These are phyloP conservation scores for Acacia pycnantha DNA, from an alignment of 331 rosid species.

Conservation along the genomic window DNA sequence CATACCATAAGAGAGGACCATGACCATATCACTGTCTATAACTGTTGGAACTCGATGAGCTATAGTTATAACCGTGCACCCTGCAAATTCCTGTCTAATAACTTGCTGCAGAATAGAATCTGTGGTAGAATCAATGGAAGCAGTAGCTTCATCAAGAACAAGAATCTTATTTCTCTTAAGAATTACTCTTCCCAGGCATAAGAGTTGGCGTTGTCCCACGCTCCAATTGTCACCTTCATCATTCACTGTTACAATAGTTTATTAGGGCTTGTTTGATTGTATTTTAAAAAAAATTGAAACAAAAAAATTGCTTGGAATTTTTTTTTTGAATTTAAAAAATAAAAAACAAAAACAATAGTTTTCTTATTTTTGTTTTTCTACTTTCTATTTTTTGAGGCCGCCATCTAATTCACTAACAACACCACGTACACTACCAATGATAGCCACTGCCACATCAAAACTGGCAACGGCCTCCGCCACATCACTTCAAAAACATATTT, in stretches of 20 bases:
- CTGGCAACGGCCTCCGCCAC: too few relatives aligned
- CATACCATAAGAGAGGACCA: conserved; percentile 82
- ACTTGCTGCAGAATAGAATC: conserved; percentile 62
- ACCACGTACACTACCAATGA: too few relatives aligned
- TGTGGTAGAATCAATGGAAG: conserved; percentile 79
- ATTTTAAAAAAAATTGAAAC: too few relatives aligned
- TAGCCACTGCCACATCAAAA: too few relatives aligned
- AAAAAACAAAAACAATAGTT: too few relatives aligned
- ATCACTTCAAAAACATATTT: too few relatives aligned
- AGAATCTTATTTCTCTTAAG: conserved; percentile 66
- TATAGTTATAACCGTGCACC: conserved; percentile 76
- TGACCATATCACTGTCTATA: conserved; percentile 79
- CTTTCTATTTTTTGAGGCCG: too few relatives aligned
- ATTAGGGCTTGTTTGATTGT: not conserved
- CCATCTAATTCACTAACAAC: too few relatives aligned
- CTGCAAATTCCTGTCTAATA: conserved; percentile 70
- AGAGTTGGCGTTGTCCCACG: conserved; percentile 78
- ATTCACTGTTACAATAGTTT: conserved; percentile 47
- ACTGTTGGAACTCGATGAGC: conserved; percentile 92
- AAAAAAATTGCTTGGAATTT: too few relatives aligned
- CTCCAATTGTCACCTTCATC: conserved; percentile 96
- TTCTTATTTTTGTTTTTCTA: too few relatives aligned
- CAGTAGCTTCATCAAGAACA: conserved; percentile 85
- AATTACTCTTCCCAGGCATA: conserved; percentile 82
- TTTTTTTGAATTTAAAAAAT: too few relatives aligned